phyloP scores from a whole-genome alignment of 2,329 filamentous ascomycete genomes.

The Emmonsiellopsis sp. region DNA sequence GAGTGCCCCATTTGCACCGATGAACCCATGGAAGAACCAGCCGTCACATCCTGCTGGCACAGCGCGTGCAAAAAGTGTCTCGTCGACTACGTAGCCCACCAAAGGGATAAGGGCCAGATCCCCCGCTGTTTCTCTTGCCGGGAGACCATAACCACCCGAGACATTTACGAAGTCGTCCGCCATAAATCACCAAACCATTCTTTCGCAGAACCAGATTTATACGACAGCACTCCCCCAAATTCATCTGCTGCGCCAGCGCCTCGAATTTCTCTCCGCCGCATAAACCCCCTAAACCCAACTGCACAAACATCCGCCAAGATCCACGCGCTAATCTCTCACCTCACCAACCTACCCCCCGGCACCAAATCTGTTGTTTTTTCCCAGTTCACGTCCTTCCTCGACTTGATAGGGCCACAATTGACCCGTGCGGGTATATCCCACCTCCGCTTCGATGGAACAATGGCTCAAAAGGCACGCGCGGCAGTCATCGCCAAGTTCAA shows the following conservation, averaged over 20 bases:
- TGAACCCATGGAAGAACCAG: conserved; percentile 90
- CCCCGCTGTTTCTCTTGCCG: conserved; percentile 89
- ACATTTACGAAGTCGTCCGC: conserved; percentile 85
- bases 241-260: conserved; percentile 29
- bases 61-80: conserved; percentile 91
- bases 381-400: conserved; percentile 93
- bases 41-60: conserved; percentile 95
- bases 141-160: conserved; percentile 66
- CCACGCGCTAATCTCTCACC: conserved; percentile 63
- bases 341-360: conserved; percentile 59
- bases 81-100: conserved; percentile 80
- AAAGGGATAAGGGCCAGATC: conserved; percentile 63
- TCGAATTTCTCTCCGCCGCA: conserved; percentile 51
- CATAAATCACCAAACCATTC: conserved; percentile 41
- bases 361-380: conserved; percentile 92
- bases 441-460: conserved; percentile 83
- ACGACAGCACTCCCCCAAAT: conserved; percentile 28
- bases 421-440: conserved; percentile 60
- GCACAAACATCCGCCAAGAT: conserved; percentile 69
- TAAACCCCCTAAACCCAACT: conserved; percentile 52
- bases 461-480: conserved; percentile 76
- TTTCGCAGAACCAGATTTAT: conserved; percentile 35
- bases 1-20: conserved; percentile 94
- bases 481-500: conserved; percentile 67
- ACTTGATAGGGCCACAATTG: conserved; percentile 78